Base-by-base conservation (phyloP, 306 rosid species). In the Medicago arabica region DNA sequence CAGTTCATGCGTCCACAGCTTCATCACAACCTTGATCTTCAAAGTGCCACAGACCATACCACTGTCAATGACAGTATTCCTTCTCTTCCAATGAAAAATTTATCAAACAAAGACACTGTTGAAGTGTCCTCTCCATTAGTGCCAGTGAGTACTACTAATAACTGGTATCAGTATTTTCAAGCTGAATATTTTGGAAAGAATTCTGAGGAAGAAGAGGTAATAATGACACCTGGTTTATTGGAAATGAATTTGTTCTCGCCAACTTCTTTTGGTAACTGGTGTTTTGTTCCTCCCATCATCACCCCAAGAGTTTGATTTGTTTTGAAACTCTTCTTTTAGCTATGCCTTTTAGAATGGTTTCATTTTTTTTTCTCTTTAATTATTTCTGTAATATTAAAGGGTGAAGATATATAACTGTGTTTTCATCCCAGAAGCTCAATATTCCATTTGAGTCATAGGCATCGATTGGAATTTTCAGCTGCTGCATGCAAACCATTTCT, bases 211-310 rank as follows among this genome's bases (percentile, higher is more conserved):
- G 69, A 57, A 15, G 75, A 18, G 18, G 53, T 38, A 47, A 12
- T 64, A 23, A 57, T 11, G 2, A 10, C 65, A 23, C 39, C 69
- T n/a, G 79, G 64, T 28, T 83, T 69, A 9, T 83, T 83, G n/a
- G 87, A 59, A 25, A 13, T 83, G 85, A 83, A 71, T 75, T 64
- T 84, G 28, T 75, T 80, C 8, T 80, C 94, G 0, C 86, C 92
- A 65, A 81, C 91, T 40, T 74, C 76, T 46, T 80, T 3, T 67
- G 62, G 79, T 66, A 64, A 61, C 53, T 86, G 85, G 85, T 81
- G 63, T 50, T 85, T 82, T 46, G 74, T 76, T 72, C 88, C 90
- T 44, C 80, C 75, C 16, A 15, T 84, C 40, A 65, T 38, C 21
- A 89, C 89, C 77, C 97, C 91, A 2, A 82, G 73, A 55, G 76